These are phyloP conservation scores for Penstemon newberryi DNA, from an alignment of 257 asterid species.

Conservation along the genomic window DNA sequence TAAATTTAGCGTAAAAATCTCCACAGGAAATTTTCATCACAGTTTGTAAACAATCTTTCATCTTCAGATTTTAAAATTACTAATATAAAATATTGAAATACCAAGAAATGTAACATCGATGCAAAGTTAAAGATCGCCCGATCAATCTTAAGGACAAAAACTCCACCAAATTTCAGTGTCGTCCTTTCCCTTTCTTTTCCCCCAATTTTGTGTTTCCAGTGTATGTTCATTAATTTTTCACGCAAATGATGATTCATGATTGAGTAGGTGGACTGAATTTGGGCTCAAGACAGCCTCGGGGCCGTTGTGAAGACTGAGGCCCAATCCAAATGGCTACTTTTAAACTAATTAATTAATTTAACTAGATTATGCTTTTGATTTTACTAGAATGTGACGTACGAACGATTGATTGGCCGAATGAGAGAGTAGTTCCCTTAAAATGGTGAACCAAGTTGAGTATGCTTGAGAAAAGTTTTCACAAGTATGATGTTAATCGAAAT, in stretches of 20 bases:
- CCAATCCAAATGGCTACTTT: no score
- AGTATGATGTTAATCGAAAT: no score
- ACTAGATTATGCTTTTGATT: no score
- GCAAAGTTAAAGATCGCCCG: not conserved
- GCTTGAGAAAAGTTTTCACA: no score
- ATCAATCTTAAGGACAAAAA: not conserved
- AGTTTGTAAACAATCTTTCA: conserved; percentile 12
- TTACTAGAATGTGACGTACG: no score
- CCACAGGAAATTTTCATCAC: conserved; percentile 26
- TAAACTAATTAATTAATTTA: no score
- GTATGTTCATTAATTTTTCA: not conserved
- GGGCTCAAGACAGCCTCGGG: not conserved
- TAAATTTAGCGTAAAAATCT: conserved; percentile 9
- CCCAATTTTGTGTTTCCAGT: not conserved
- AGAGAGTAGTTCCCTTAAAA: no score
- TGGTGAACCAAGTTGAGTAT: no score
- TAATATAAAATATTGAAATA: not conserved
- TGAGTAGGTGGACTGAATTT: not conserved
- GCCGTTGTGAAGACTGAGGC: not conserved
- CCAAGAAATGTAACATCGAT: conserved; percentile 37
- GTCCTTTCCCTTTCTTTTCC: not conserved
- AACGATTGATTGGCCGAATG: no score
- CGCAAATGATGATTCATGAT: no score
- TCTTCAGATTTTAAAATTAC: not conserved
- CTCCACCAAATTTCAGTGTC: not conserved